Evolutionary conservation across 2,329 filamentous ascomycete species (phyloP), one percentile per base, ranked within the genome.

Genomic region (Talaromyces amestolkiae): DNA sequence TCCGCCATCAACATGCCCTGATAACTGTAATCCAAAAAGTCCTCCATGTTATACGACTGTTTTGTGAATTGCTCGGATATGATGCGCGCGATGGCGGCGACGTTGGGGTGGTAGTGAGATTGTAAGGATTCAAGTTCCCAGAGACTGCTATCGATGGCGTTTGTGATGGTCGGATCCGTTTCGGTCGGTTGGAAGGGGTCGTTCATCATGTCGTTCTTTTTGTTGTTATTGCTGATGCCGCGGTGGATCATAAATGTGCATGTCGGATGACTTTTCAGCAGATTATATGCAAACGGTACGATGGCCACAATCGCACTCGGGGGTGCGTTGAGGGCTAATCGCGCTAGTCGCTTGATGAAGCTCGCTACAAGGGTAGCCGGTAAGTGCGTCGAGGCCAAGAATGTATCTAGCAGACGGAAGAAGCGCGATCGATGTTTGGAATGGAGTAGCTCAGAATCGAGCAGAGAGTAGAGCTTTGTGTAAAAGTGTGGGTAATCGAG

Each of bases 31-130:
- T 99, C 95, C 58, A 98, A 80, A 78, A 99, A 99, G 75, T 99
- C 95, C 75, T 99, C 95, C n/a, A 97, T 80, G 71, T 93, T 95
- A 78, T 98, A 99, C 2, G 90, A 86, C 70, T 93, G 89, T 80
- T 99, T 99, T 2, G 95, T 99, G 77, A 98, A 99, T 76, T 98
- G 95, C 79, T 98, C 93, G 2, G 91, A 91, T 65, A 99, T 88
- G 69, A 99, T 97, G 78, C 93, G 95, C 53, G 93, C 90, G 70
- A 99, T 88, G 2, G 93, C 95, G 0, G 94, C 93, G 27, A 99
- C 92, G 71, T 98, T 99, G 15, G 96, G 95, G 75, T 99, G 95
- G 78, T 96, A 98, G 77, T 99, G 96, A 0, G 88, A 89, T 77
- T 96, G 92, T 65, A 98, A 82, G 66, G 92, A 93, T 67, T 96